Conservation (phyloP, 441 rosid genomes). For the Bruguiera hainesii region DNA sequence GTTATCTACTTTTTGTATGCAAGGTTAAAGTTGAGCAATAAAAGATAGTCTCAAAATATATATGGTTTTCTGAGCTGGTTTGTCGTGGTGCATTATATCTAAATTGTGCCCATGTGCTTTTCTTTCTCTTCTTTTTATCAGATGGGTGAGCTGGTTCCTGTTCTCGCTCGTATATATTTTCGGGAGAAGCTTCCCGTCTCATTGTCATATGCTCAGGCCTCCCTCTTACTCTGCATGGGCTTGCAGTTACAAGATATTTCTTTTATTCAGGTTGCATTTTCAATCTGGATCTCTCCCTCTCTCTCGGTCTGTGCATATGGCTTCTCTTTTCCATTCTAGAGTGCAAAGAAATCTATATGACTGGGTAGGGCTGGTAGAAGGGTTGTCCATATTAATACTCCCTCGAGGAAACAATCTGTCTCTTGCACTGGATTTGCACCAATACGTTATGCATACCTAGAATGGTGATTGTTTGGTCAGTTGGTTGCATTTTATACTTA, state of each 20-base stretch:
- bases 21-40: no score
- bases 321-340: background rate
- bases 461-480: background rate
- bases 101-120: background rate
- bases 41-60: no score
- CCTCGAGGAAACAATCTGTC: no score
- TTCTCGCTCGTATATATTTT: constrained; percentile 72
- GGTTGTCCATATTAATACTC: no score
- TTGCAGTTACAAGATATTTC: constrained; percentile 70
- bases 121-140: constrained; percentile 26
- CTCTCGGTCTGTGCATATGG: background rate
- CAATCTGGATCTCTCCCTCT: constrained; percentile 11
- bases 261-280: constrained; percentile 60
- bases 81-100: no score
- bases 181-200: constrained; percentile 82
- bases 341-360: background rate
- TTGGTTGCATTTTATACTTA: constrained; percentile 5
- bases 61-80: no score
- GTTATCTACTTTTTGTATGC: no score
- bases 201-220: constrained; percentile 73
- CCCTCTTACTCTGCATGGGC: constrained; percentile 80
- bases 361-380: no score
- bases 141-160: constrained; percentile 64
- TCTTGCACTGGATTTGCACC: no score
- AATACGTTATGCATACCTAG: no score